Evolutionary conservation across 78 protist species (phyloP), one percentile per base, ranked within the genome.

Genomic region (Andalucia godoyi): DNA sequence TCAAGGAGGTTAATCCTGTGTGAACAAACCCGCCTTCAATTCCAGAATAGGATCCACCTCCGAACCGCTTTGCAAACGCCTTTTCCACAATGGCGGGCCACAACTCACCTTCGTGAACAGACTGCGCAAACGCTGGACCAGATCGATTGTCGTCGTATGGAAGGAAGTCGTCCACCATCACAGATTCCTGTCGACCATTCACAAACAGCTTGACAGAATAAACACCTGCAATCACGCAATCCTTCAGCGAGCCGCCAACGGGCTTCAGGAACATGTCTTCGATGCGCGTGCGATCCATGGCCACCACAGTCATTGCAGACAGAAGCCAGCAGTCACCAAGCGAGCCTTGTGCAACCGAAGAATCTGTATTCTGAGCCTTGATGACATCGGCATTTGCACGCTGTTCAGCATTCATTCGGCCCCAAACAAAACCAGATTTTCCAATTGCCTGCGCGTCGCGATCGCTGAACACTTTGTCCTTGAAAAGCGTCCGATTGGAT

Each of bases 251-350:
- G 27, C 1, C 53, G 40, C 4, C 3, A 8, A 2, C 1, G 46
- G 21, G n/a, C n/a, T n/a, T n/a, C n/a, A n/a, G 6, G 42, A 63
- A 65, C 6, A 60, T 1, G 13, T 53, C 23, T 13, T 15, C 29
- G 33, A 78, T 2, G 18, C 27, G 38, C n/a, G 10, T 47, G 1
- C 66, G 53, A 2, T 15, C 12, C 69, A 64, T 62, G 1, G 79
- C 78, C 25, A 55, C 7, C 18, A 23, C 52, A 5, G 68, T 42
- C 25, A 64, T 21, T 18, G 84, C 73, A 8, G 71, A 37, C 42
- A 79, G 39, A n/a, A 79, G 50, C 74, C 78, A 79, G 72, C 84
- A 79, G 71, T 79, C 84, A 29, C 84, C 84, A 17, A 79, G 58
- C 30, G 25, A 0, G 37, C 84, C 84, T 79, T 79, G 84, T 7